Evolutionary conservation across 805 yeast genomes (phyloP).

Genomic region (Zygotorulaspora florentina): DNA sequence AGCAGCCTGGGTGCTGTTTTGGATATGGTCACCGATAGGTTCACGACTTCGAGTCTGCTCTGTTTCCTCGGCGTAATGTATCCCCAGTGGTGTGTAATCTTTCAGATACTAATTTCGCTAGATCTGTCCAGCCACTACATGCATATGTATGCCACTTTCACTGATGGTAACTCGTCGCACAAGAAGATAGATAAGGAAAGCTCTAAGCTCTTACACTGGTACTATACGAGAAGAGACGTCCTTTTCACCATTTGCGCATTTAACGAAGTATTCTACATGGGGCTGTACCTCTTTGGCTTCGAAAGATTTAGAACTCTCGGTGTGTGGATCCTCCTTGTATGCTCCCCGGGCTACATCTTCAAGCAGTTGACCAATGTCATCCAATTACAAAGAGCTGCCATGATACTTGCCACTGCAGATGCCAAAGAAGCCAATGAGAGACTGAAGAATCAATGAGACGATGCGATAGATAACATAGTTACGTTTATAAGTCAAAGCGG

Average conservation of each 20-base stretch:
- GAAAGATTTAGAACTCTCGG: conserved; percentile 47
- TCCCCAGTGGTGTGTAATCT: conserved; percentile 50
- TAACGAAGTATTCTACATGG: conserved; percentile 90
- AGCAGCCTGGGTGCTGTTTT: conserved; percentile 93
- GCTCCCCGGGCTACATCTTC: conserved; percentile 84
- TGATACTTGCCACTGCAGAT: conserved; percentile 73
- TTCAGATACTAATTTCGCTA: conserved; percentile 81
- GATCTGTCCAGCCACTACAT: conserved; percentile 93
- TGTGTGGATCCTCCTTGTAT: conserved; percentile 50
- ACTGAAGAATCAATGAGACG: conserved; percentile 1
- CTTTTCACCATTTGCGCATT: conserved; percentile 87
- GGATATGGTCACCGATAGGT: conserved; percentile 98
- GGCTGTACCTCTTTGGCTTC: conserved; percentile 74
- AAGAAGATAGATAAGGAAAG: conserved; percentile 71
- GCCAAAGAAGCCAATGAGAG: conserved; percentile 35
- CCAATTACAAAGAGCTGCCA: conserved; percentile 83
- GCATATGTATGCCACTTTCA: conserved; percentile 95
- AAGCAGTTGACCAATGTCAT: conserved; percentile 87
- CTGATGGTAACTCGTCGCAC: conserved; percentile 76
- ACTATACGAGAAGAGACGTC: conserved; percentile 81
- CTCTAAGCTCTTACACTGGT: conserved; percentile 70
- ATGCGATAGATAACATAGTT: neutral
- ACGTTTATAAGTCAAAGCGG: too few relatives aligned
- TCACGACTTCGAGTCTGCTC: conserved; percentile 91
- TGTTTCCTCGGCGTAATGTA: conserved; percentile 79